Conservation (phyloP, 768 basidiomycete species). For the Psilocybe azurescens region DNA sequence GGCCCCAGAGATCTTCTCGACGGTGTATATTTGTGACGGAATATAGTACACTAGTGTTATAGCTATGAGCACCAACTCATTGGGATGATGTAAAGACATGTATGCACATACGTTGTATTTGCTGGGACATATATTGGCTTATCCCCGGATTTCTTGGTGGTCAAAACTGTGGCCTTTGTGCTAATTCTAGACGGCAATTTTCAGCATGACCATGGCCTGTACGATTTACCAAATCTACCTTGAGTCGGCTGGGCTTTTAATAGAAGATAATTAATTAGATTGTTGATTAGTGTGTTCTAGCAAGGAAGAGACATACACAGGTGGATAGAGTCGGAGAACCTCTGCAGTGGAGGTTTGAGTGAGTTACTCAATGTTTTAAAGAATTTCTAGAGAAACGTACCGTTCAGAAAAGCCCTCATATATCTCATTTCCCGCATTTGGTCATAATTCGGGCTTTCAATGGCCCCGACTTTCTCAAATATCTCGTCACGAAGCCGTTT, state of each 20-base stretch:
- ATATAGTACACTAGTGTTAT: constrained; percentile 33
- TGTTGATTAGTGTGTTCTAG: constrained; percentile 30
- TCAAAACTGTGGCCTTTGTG: constrained; percentile 46
- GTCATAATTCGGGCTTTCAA: constrained; percentile 43
- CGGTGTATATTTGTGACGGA: constrained; percentile 43
- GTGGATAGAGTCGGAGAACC: constrained; percentile 46
- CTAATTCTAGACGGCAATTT: constrained; percentile 28
- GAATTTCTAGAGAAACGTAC: constrained; percentile 19
- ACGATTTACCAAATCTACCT: constrained; percentile 24
- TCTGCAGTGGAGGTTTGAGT: constrained; percentile 30
- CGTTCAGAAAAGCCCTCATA: constrained; percentile 39
- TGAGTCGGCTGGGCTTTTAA: constrained; percentile 30
- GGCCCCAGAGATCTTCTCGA: constrained; percentile 60
- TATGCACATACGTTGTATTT: constrained; percentile 38
- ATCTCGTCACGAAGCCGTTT: constrained; percentile 47
- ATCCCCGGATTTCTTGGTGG: constrained; percentile 41
- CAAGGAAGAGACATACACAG: constrained; percentile 31
- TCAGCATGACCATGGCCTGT: not conserved
- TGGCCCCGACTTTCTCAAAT: constrained; percentile 40
- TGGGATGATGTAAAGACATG: not conserved
- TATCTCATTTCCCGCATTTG: constrained; percentile 53
- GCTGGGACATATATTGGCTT: constrained; percentile 59
- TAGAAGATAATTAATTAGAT: constrained; percentile 23
- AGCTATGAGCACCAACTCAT: not conserved
- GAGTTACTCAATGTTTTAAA: not conserved